A percentile compares a stretch with the other conserved stretches of the same genome.
Evolutionary conservation across 306 rosid genomes (phyloP).

Genomic region (Casuarina glauca): DNA sequence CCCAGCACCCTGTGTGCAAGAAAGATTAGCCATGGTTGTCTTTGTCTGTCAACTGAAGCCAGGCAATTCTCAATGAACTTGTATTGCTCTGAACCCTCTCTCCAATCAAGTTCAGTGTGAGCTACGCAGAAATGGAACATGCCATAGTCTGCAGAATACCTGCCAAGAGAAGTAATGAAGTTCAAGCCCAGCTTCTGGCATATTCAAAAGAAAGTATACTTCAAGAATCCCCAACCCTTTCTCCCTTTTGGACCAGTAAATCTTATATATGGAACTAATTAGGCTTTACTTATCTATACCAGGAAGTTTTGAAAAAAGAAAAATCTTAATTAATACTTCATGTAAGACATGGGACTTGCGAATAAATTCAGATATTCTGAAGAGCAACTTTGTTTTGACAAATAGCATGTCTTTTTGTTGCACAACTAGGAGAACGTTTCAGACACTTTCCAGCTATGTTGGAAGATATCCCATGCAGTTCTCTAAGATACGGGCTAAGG

Average conservation of each 20-base stretch:
- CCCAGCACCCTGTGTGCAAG: slow-evolving; percentile 93
- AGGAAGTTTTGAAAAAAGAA: slow-evolving; percentile 12
- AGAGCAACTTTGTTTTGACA: too few relatives aligned
- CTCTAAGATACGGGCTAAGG: too few relatives aligned
- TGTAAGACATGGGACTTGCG: too few relatives aligned
- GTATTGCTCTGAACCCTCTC: slow-evolving; percentile 84
- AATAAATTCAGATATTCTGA: too few relatives aligned
- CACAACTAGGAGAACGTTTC: too few relatives aligned
- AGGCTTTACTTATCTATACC: too few relatives aligned
- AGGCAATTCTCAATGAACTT: slow-evolving; percentile 82
- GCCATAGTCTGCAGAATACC: slow-evolving; percentile 84
- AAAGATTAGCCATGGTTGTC: slow-evolving; percentile 94
- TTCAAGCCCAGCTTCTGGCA: neutral
- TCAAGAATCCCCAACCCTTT: too few relatives aligned
- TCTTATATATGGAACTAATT: too few relatives aligned
- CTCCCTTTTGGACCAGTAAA: neutral
- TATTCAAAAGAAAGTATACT: neutral
- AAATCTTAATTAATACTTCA: too few relatives aligned
- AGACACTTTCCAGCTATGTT: too few relatives aligned
- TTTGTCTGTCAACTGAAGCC: slow-evolving; percentile 80
- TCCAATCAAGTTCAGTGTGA: slow-evolving; percentile 92
- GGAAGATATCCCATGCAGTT: too few relatives aligned
- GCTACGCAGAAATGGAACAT: slow-evolving; percentile 96
- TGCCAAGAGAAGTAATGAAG: slow-evolving; percentile 28
- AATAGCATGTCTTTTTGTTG: too few relatives aligned